Evolutionary conservation across 1,284 basidiomycete genomes (phyloP).

Genomic region (Microbotryum intermedium): DNA sequence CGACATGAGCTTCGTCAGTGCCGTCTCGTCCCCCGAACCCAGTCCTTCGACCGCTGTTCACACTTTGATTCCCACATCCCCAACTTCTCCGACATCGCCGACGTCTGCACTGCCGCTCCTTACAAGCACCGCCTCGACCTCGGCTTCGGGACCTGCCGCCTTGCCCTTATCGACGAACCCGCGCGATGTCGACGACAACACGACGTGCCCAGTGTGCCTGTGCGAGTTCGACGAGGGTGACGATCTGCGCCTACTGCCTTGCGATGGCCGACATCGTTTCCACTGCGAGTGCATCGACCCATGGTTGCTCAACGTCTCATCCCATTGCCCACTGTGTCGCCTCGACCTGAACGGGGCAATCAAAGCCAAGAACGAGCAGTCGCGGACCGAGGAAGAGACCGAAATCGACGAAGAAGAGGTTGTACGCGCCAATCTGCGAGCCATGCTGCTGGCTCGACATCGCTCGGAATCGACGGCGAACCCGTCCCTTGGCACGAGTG

Average conservation of each 20-base stretch:
- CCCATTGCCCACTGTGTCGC: slow-evolving; percentile 80
- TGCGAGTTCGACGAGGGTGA: slow-evolving; percentile 87
- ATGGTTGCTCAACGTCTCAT: slow-evolving; percentile 80
- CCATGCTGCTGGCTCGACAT: slow-evolving; percentile 4
- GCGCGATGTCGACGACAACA: slow-evolving; percentile 44
- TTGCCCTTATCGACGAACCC: slow-evolving; percentile 2
- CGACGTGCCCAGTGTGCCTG: slow-evolving; percentile 88
- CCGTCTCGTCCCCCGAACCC: background rate
- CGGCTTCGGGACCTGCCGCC: background rate
- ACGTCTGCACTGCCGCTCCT: background rate
- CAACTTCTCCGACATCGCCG: background rate
- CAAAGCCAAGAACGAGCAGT: background rate
- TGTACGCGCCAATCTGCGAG: slow-evolving; percentile 2
- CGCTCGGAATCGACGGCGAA: background rate
- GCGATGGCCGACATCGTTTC: slow-evolving; percentile 78
- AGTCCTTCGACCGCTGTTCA: background rate
- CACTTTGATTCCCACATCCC: background rate
- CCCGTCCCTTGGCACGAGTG: background rate
- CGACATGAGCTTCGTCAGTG: background rate
- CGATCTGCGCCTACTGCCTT: slow-evolving; percentile 76
- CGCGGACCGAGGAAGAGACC: background rate
- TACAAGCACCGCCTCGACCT: background rate
- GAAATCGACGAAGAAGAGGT: slow-evolving; percentile 3
- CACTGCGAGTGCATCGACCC: slow-evolving; percentile 63
- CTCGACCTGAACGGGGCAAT: slow-evolving; percentile 27